Evolutionary conservation across 495 filamentous ascomycete species (phyloP).

Genomic region (Talaromyces proteolyticus): DNA sequence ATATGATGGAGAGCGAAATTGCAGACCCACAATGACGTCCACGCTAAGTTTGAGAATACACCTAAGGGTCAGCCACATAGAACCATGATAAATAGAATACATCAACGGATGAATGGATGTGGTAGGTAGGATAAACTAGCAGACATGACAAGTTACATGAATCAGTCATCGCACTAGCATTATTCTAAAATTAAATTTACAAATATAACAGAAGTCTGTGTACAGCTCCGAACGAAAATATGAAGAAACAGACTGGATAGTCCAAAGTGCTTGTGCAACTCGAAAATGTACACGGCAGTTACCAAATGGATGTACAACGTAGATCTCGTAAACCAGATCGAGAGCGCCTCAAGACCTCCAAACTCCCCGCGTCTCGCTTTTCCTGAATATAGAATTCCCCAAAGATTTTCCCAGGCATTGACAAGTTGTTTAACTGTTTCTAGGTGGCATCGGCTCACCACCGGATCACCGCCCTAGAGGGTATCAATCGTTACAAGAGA

Average conservation of each 20-base stretch:
- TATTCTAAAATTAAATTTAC: not conserved
- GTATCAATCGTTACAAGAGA: slow-evolving; percentile 6
- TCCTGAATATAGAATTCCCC: not conserved
- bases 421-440: not conserved
- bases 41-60: no score
- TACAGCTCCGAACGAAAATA: not conserved
- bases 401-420: not conserved
- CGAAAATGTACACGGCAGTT: no score
- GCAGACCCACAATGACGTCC: no score
- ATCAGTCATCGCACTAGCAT: no score
- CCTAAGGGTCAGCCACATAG: no score
- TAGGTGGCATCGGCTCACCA: not conserved
- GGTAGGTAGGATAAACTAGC: no score
- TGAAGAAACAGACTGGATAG: not conserved
- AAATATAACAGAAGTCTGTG: not conserved
- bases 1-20: no score
- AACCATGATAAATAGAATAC: no score
- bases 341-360: not conserved
- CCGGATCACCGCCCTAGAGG: not conserved
- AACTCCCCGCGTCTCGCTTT: not conserved
- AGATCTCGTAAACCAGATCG: no score
- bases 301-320: no score
- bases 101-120: no score
- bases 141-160: no score
- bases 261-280: not conserved